Conservation (phyloP, 495 filamentous ascomycete species). For the Margaritispora aquatica region DNA sequence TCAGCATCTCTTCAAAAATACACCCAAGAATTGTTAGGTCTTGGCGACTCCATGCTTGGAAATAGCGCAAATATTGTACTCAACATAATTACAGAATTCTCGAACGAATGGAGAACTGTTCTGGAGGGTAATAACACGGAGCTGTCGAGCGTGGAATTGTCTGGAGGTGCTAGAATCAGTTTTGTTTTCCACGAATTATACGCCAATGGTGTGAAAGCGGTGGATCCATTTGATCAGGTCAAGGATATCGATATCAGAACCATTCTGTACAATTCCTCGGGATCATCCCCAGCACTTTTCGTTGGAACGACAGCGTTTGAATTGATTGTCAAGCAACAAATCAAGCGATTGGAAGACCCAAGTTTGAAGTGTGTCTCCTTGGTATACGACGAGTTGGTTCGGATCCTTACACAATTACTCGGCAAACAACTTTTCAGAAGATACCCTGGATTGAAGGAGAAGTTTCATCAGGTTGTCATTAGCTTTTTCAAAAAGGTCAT, state of each 20-base stretch:
- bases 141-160: constrained; percentile 87
- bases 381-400: constrained; percentile 96
- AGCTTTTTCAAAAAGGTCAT: constrained; percentile 95
- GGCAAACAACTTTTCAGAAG: constrained; percentile 85
- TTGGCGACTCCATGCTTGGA: constrained; percentile 94
- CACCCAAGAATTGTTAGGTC: constrained; percentile 64
- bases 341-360: constrained; percentile 92
- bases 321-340: constrained; percentile 97
- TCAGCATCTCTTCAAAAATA: constrained; percentile 91
- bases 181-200: constrained; percentile 99
- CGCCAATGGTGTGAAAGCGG: constrained; percentile 94
- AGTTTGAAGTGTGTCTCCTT: constrained; percentile 94
- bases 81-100: constrained; percentile 98
- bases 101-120: constrained; percentile 92
- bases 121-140: constrained; percentile 96
- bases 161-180: constrained; percentile 95
- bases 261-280: constrained; percentile 96
- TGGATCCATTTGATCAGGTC: constrained; percentile 95
- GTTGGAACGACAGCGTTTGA: constrained; percentile 98
- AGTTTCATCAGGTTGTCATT: constrained; percentile 92
- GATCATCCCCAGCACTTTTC: constrained; percentile 93
- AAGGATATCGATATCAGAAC: constrained; percentile 98
- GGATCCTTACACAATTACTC: constrained; percentile 86
- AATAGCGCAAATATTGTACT: constrained; percentile 94
- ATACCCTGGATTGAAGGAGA: constrained; percentile 92